Evolutionary conservation across 768 basidiomycete genomes (phyloP).

Genomic region (Boletus vinaceobasis): DNA sequence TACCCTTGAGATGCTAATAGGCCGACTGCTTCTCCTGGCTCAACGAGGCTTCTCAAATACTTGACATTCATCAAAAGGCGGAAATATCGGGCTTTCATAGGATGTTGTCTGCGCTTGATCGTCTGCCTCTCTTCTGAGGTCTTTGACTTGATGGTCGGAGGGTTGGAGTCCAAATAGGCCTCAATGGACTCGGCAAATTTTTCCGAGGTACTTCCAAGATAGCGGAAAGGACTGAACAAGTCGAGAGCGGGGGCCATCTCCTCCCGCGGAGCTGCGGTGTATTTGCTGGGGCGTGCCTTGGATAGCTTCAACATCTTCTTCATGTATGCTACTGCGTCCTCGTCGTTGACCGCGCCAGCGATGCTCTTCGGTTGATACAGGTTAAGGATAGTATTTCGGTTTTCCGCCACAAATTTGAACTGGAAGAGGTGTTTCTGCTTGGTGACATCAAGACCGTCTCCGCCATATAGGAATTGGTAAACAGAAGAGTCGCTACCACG

Average conservation of each 20-base stretch:
- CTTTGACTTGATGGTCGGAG: slow-evolving; percentile 46
- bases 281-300: slow-evolving; percentile 39
- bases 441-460: slow-evolving; percentile 94
- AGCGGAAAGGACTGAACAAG: slow-evolving; percentile 71
- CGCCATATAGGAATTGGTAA: slow-evolving; percentile 96
- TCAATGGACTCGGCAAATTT: slow-evolving; percentile 79
- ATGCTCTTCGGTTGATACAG: slow-evolving; percentile 63
- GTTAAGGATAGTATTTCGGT: slow-evolving; percentile 74
- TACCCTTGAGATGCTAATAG: slow-evolving; percentile 96
- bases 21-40: slow-evolving; percentile 98
- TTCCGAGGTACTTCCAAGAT: slow-evolving; percentile 90
- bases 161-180: slow-evolving; percentile 75
- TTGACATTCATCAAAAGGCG: slow-evolving; percentile 83
- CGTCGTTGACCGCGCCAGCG: slow-evolving; percentile 56
- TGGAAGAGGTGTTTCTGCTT: slow-evolving; percentile 94
- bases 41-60: slow-evolving; percentile 90
- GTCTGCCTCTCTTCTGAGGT: slow-evolving; percentile 36
- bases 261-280: slow-evolving; percentile 49
- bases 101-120: slow-evolving; percentile 44
- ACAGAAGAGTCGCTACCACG: slow-evolving; percentile 91
- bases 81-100: slow-evolving; percentile 59
- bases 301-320: slow-evolving; percentile 85
- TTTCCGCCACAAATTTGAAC: slow-evolving; percentile 91
- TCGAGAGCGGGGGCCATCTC: slow-evolving; percentile 71
- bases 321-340: slow-evolving; percentile 74